phyloP scores from a whole-genome alignment of 495 filamentous ascomycete species.

The Arthonia radiata region DNA sequence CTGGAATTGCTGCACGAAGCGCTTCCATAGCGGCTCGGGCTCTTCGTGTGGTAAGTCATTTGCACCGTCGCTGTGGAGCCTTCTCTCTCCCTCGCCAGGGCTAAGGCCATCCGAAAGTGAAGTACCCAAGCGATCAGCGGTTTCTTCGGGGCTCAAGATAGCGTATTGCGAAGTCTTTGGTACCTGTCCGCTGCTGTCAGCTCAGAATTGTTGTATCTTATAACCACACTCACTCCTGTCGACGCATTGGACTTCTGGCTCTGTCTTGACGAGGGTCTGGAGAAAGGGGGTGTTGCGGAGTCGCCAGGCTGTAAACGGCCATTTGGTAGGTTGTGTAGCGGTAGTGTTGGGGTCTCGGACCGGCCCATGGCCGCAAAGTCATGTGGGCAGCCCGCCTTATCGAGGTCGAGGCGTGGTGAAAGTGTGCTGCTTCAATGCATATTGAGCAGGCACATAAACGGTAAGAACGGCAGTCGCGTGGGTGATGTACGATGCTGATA shows the following conservation, averaged over 20 bases:
- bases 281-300: slow-evolving; percentile 1
- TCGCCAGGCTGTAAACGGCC: slow-evolving; percentile 12
- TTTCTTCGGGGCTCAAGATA: slow-evolving; percentile 44
- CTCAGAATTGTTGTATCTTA: slow-evolving; percentile 2
- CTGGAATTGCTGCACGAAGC: slow-evolving; percentile 89
- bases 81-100: slow-evolving; percentile 51
- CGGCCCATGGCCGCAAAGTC: slow-evolving; percentile 27
- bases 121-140: slow-evolving; percentile 54
- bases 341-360: slow-evolving; percentile 26
- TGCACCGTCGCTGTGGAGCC: slow-evolving; percentile 55
- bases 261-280: background rate
- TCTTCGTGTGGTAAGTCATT: slow-evolving; percentile 90
- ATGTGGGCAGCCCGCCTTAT: too few relatives aligned
- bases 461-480: too few relatives aligned
- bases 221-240: background rate
- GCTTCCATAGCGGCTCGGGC: slow-evolving; percentile 80
- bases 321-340: slow-evolving; percentile 28
- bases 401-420: too few relatives aligned
- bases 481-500: too few relatives aligned
- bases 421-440: too few relatives aligned
- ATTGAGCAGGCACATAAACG: too few relatives aligned
- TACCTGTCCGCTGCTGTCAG: slow-evolving; percentile 11
- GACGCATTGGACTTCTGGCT: background rate
- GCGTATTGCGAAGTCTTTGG: slow-evolving; percentile 35
- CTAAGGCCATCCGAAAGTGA: slow-evolving; percentile 61